Base-by-base conservation (phyloP, 1,139 yeast genomes). In the Yamadazyma friedrichii region DNA sequence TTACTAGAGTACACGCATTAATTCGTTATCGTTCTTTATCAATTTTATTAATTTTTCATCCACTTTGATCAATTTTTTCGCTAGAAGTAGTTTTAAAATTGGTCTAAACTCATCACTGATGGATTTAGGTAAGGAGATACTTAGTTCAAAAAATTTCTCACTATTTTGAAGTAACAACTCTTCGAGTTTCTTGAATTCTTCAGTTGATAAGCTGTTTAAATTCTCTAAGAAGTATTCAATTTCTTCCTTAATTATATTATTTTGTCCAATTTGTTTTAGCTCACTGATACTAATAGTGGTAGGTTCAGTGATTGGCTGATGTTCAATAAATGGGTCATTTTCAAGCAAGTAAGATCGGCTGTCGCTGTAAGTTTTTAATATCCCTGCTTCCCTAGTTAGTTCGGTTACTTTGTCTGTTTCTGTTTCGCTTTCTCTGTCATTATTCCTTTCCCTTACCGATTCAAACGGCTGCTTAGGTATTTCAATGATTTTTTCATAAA, bases 331-430 rank as follows among this genome's bases (percentile, higher is more conserved):
- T 4, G 36, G 35, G 35, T 35, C 35, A 27, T 31, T 32, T 9
- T 55, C 53, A n/a, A 53, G 25, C 16, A 60, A 47, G 40, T 46
- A 58, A 29, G 61, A 54, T 38, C 67, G 42, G 30, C 53, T 55
- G 2, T 55, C 55, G 1, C 62, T 58, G 38, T 60, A 61, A 2
- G 49, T 49, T 29, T 44, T 47, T 6, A 25, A 13, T 22, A 17
- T 29, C 16, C 15, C 6, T 12, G 13, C 6, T 25, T 25, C 11
- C 10, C 11, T 33, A 13, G 29, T n/a, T n/a, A n/a, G 8, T 12
- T 24, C 15, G 13, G 24, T 10, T 27, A 15, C 27, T 9, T 22
- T 9, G 4, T 10, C 6, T 9, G 27, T 11, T 25, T 10, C 6
- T 5, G 11, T 25, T 25, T 27, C 15, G 6, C 10, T n/a, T 27